Percentiles rank a stretch among this genome's conserved stretches.
These are phyloP conservation scores for Dendrobium huoshanense DNA, from an alignment of 106 monocot species.

Conservation along the genomic window DNA sequence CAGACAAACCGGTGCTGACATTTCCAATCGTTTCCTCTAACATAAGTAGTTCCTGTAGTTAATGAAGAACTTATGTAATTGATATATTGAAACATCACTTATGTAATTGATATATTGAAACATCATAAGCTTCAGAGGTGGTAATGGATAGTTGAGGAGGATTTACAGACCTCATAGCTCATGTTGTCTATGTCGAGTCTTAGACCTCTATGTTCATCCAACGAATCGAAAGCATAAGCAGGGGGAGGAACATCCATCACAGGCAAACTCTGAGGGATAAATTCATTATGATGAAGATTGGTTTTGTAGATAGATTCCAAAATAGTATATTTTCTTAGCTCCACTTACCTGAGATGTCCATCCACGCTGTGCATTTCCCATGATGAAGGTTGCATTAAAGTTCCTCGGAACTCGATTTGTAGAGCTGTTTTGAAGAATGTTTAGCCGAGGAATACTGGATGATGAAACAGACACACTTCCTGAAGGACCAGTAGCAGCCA, in stretches of 20 bases:
- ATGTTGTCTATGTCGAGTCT: conserved; percentile 66
- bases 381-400: background rate
- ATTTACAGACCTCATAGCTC: conserved; percentile 49
- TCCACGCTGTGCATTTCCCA: background rate
- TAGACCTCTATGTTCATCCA: conserved; percentile 47
- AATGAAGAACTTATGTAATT: background rate
- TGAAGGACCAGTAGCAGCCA: background rate
- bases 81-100: background rate
- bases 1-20: conserved; percentile 50
- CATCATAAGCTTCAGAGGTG: background rate
- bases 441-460: background rate
- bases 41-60: conserved; percentile 52
- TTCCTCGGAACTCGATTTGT: background rate
- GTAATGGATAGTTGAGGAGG: too few relatives aligned
- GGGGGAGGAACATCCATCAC: conserved; percentile 14
- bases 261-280: conserved; percentile 12
- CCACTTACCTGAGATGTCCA: background rate
- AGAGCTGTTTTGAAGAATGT: background rate
- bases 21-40: conserved; percentile 66
- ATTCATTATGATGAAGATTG: background rate
- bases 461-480: background rate
- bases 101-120: background rate
- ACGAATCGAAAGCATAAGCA: conserved; percentile 18
- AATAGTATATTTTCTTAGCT: background rate
- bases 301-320: background rate